Conservation (phyloP, 768 basidiomycete species). For the Phylloporus rhodoxanthus region DNA sequence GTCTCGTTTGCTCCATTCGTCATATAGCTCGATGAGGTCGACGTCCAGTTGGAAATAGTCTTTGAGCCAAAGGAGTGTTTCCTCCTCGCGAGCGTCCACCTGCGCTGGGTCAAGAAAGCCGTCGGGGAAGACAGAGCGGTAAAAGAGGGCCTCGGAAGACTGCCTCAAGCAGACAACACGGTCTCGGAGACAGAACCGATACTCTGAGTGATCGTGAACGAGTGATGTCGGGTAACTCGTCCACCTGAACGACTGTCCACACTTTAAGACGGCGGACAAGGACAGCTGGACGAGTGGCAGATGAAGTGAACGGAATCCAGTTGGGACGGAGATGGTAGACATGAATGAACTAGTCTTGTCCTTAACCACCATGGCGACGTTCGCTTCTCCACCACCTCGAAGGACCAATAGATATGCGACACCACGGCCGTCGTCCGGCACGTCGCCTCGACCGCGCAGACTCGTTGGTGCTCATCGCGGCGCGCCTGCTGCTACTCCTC, state of each 20-base stretch:
- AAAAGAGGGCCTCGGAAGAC: constrained; percentile 56
- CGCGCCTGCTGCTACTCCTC: constrained; percentile 16
- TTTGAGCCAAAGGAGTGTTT: constrained; percentile 68
- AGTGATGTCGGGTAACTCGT: constrained; percentile 36
- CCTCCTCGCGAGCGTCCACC: constrained; percentile 41
- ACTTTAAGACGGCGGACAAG: constrained; percentile 71
- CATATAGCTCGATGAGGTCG: constrained; percentile 66
- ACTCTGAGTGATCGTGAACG: constrained; percentile 42
- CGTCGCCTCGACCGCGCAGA: constrained; percentile 25
- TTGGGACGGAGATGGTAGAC: constrained; percentile 8
- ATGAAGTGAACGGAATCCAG: constrained; percentile 54
- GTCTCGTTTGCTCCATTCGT: constrained; percentile 69
- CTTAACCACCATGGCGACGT: constrained; percentile 36
- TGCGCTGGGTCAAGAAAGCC: constrained; percentile 31
- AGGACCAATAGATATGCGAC: constrained; percentile 37
- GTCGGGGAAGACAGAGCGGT: constrained; percentile 61
- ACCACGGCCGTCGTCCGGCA: constrained; percentile 20
- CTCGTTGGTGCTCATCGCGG: constrained; percentile 22
- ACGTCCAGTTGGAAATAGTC: constrained; percentile 88
- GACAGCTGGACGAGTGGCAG: constrained; percentile 65
- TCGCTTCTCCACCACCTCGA: constrained; percentile 56
- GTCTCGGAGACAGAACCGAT: constrained; percentile 73
- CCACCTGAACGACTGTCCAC: constrained; percentile 88
- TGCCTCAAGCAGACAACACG: constrained; percentile 83
- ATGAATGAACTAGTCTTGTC: constrained; percentile 3